Conservation (phyloP, 2,329 filamentous ascomycete genomes). For the Lachnellula suecica region DNA sequence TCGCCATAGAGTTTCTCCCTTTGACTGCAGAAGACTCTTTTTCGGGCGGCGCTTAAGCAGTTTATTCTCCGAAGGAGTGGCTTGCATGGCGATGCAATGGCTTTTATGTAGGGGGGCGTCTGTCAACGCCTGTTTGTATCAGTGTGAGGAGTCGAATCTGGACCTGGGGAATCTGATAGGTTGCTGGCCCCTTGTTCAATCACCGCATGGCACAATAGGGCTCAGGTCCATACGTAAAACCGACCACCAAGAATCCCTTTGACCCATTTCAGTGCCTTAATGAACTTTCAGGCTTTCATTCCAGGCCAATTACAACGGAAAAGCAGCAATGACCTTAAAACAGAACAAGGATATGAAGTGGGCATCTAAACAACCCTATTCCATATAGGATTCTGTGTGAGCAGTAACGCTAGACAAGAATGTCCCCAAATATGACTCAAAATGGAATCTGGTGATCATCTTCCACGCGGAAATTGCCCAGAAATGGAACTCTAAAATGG, state of each 20-base stretch:
- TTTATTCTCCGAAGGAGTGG: background rate
- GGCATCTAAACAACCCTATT: too few relatives aligned
- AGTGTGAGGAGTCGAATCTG: background rate
- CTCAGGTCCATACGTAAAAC: background rate
- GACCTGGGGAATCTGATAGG: background rate
- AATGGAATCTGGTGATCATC: too few relatives aligned
- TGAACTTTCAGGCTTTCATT: background rate
- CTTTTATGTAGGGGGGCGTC: too few relatives aligned
- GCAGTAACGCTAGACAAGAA: too few relatives aligned
- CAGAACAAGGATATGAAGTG: background rate
- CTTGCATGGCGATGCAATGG: background rate
- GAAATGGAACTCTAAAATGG: background rate
- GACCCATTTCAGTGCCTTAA: background rate
- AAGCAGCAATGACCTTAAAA: background rate
- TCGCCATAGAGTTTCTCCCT: background rate
- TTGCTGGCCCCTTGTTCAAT: background rate
- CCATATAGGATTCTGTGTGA: too few relatives aligned
- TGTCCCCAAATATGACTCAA: too few relatives aligned
- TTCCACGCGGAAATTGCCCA: too few relatives aligned
- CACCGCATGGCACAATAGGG: background rate
- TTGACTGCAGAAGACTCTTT: background rate
- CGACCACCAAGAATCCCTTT: background rate
- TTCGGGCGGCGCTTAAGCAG: background rate
- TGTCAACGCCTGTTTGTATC: background rate
- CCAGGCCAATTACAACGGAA: background rate